These are phyloP conservation scores for Dioszegia hungarica DNA, from an alignment of 768 basidiomycete species.

Conservation along the genomic window DNA sequence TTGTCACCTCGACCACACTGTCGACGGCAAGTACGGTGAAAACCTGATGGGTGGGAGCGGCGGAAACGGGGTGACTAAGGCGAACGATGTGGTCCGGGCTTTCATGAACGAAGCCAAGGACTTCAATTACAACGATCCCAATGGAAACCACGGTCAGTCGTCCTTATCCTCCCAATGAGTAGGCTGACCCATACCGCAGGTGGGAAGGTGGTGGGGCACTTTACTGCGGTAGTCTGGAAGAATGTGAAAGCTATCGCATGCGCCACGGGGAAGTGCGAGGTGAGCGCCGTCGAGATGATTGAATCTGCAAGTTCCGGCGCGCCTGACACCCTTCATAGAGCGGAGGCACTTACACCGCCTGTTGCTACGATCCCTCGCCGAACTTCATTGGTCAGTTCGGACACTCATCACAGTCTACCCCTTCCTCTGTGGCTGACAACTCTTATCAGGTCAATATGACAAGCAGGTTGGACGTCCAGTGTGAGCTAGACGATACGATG, in stretches of 20 bases:
- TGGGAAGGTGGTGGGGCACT: neutral
- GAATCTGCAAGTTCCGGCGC: too few species aligned
- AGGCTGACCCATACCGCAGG: neutral
- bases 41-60: constrained; percentile 7
- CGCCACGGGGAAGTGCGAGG: neutral
- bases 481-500: too few species aligned
- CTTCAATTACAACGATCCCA: neutral
- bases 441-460: neutral
- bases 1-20: constrained; percentile 6
- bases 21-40: neutral
- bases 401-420: too few species aligned
- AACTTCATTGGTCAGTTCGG: neutral
- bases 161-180: neutral
- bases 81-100: neutral
- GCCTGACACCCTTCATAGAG: too few species aligned
- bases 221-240: constrained; percentile 4
- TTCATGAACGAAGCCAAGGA: neutral
- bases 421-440: too few species aligned
- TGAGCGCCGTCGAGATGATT: neutral
- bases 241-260: neutral
- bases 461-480: too few species aligned
- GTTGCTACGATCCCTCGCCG: constrained; percentile 1
- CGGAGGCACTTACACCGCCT: neutral
- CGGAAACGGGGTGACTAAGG: neutral
- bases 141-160: constrained; percentile 2